These are phyloP conservation scores for Saksenaea vasiformis DNA, from an alignment of 371 early-diverging fungal genomes.

Conservation along the genomic window DNA sequence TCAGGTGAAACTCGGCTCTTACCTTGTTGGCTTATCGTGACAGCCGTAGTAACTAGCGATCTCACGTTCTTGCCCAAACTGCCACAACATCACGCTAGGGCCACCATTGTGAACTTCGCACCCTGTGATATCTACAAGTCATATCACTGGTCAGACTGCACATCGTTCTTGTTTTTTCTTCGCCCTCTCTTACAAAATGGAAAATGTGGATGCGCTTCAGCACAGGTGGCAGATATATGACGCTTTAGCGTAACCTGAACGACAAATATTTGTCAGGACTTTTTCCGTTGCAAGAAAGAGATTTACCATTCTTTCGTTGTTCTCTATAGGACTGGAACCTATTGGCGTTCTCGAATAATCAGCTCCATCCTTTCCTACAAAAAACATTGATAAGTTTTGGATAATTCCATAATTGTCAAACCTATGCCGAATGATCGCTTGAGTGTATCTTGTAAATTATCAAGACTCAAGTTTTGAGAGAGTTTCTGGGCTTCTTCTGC, in stretches of 20 bases:
- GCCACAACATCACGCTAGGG: constrained; percentile 61
- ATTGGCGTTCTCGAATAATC: constrained; percentile 21
- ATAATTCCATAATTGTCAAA: not conserved
- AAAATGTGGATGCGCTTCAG: constrained; percentile 60
- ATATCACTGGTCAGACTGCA: not conserved
- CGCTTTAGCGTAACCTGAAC: constrained; percentile 35
- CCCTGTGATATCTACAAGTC: constrained; percentile 52
- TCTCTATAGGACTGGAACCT: constrained; percentile 20
- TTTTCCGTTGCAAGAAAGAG: not conserved
- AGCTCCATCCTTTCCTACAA: constrained; percentile 12
- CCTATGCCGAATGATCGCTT: constrained; percentile 39
- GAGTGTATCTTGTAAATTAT: constrained; percentile 46
- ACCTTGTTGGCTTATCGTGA: constrained; percentile 53
- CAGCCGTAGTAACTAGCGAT: constrained; percentile 60
- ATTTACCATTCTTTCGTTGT: constrained; percentile 17
- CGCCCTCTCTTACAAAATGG: constrained; percentile 46
- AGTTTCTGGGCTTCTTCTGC: constrained; percentile 21
- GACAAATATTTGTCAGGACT: not conserved
- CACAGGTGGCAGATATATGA: constrained; percentile 46
- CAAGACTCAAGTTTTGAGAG: constrained; percentile 31
- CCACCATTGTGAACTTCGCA: constrained; percentile 46
- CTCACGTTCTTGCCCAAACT: constrained; percentile 61
- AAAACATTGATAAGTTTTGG: not conserved
- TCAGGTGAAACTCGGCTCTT: not conserved
- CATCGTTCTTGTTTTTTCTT: not conserved